These are phyloP conservation scores for Aspergillus alliaceus DNA, from an alignment of 2,329 filamentous ascomycete species.

Conservation along the genomic window DNA sequence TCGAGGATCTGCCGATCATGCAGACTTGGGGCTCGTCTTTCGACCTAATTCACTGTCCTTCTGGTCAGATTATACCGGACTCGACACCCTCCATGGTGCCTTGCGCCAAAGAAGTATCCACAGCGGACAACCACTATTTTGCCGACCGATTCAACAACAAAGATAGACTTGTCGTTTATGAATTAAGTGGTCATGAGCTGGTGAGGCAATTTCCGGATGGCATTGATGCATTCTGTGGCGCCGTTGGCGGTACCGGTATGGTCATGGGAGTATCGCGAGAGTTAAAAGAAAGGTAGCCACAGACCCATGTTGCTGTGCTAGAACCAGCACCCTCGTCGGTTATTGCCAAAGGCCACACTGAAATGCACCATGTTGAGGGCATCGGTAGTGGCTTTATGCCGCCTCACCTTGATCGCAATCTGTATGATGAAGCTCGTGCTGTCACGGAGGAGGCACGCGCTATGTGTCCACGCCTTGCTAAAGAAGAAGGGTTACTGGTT, in stretches of 20 bases:
- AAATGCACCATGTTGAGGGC: too few species aligned
- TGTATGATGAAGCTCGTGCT: conserved; percentile 90
- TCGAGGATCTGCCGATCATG: conserved; percentile 14
- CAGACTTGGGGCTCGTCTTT: conserved; percentile 11
- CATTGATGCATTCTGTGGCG: too few species aligned
- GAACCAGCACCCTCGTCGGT: too few species aligned
- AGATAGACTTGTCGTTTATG: conserved; percentile 13
- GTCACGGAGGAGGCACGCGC: conserved; percentile 86
- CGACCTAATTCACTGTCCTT: conserved; percentile 9
- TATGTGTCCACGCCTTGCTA: conserved; percentile 76
- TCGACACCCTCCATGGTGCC: conserved; percentile 10
- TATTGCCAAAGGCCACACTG: too few species aligned
- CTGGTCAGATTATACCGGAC: conserved; percentile 7
- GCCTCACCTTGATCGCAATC: conserved; percentile 72
- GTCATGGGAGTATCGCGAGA: too few species aligned
- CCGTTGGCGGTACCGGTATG: too few species aligned
- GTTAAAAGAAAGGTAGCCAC: too few species aligned
- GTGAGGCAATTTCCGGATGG: too few species aligned
- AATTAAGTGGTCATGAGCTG: conserved; percentile 7
- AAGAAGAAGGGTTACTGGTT: conserved; percentile 83
- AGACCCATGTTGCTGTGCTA: too few species aligned
- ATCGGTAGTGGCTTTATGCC: too few species aligned
- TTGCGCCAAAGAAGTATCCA: conserved; percentile 1
- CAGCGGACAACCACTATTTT: not conserved
- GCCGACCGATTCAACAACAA: conserved; percentile 14